Percentiles rank a stretch among this genome's conserved stretches.
These are phyloP conservation scores for Teratosphaeria epicoccoides DNA, from an alignment of 2,329 filamentous ascomycete species.

Conservation along the genomic window DNA sequence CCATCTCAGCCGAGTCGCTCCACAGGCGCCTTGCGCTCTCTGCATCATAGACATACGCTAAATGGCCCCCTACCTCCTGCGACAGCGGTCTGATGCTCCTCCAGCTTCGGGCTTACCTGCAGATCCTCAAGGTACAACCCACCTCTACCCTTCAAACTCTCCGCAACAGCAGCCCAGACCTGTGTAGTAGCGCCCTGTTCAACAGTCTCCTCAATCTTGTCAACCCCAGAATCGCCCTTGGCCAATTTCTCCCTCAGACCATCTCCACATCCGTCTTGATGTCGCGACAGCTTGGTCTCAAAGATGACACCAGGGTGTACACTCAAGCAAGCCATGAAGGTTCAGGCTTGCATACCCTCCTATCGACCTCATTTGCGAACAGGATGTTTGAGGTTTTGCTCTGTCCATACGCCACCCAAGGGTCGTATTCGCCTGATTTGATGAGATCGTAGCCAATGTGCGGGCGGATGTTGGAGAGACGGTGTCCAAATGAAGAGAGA, in stretches of 20 bases:
- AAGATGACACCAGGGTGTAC: conserved; percentile 39
- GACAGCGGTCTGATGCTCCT: conserved; percentile 10
- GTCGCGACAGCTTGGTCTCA: conserved; percentile 12
- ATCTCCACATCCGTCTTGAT: conserved; percentile 3
- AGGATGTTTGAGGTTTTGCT: conserved; percentile 43
- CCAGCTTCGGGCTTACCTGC: conserved; percentile 23
- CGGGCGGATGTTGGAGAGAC: conserved; percentile 23
- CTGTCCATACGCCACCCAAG: conserved; percentile 35
- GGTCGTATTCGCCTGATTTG: conserved; percentile 21
- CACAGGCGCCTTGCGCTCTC: conserved; percentile 32
- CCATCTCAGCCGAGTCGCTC: conserved; percentile 25
- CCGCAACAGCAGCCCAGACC: conserved; percentile 34
- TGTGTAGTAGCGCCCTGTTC: conserved; percentile 42
- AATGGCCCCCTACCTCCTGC: conserved; percentile 25
- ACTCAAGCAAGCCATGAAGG: conserved; percentile 31
- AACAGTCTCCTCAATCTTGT: conserved; percentile 22
- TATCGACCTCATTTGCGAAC: conserved; percentile 42
- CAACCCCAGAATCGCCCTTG: conserved; percentile 4
- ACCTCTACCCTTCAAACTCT: conserved; percentile 36
- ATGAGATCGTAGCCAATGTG: conserved; percentile 32
- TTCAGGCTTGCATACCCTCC: conserved; percentile 34
- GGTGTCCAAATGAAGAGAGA: conserved; percentile 36
- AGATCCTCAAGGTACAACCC: conserved; percentile 39
- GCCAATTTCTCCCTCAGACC: conserved; percentile 4
- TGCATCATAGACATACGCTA: conserved; percentile 26